Evolutionary conservation across 2,329 filamentous ascomycete genomes (phyloP), one percentile per base, ranked within the genome.

Genomic region (Magnaporthales sp.): DNA sequence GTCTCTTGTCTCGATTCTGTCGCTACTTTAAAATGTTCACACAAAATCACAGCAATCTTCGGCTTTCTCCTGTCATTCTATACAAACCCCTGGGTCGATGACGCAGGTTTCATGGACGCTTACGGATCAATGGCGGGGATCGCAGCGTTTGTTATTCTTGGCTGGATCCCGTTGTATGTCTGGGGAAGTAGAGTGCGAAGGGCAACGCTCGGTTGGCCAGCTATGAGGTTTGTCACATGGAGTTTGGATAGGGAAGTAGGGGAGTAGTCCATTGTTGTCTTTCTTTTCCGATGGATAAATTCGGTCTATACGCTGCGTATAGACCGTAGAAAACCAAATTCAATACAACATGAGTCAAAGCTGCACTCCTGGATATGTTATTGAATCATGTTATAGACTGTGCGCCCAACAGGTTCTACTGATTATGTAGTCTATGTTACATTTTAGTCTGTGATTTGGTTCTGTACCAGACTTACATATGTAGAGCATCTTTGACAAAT

Each of bases 61-160:
- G 84, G 84, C 4, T 87, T 87, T 71, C 75, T 87, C 0, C 76
- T 87, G 1, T 84, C 81, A 0, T 87, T 87, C 71, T 87, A 87
- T 71, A 86, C 83, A 1, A 87, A 87, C 70, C 80, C 83, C 0
- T 87, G 85, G 85, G 80, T 87, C 51, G 74, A 77, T 7, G 31
- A 77, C 67, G 74, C 74, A 0, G 85, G 85, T 0, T 87, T 87
- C 70, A 68, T 76, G 13, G 75, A 78, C 46, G 80, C 84, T 2
- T 87, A 80, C 68, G 83, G 84, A 3, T 77, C 80, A n/a, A 86
- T 87, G 84, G 84, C 84, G 8, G 84, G 79, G 11, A 86, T 87
- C 62, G 75, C 80, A 10, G 80, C 77, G 13, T 76, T 70, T 15
- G 74, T 86, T 3, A 71, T 86, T 15, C 46, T 84, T 7, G 68